Percentiles rank a stretch among this genome's conserved stretches.
Conservation (phyloP, 495 filamentous ascomycete genomes). For the Aspergillus bertholletiae region DNA sequence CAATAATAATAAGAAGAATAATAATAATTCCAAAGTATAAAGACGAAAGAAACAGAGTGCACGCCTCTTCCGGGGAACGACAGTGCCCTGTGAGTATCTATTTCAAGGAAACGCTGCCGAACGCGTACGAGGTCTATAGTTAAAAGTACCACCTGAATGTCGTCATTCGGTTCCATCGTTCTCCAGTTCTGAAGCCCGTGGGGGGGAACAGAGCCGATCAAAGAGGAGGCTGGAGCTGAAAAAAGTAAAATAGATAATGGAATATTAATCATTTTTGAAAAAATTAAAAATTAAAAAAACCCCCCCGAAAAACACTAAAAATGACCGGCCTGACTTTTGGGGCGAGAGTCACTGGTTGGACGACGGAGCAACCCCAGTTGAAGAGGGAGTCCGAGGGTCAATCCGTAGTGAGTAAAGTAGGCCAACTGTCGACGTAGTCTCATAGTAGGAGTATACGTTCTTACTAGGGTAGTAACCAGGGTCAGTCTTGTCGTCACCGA, state of each 20-base stretch:
- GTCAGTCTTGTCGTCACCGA: slow-evolving; percentile 9
- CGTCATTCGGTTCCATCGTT: slow-evolving; percentile 1
- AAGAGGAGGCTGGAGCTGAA: slow-evolving; percentile 6
- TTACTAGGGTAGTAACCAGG: slow-evolving; percentile 5
- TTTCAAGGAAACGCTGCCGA: not conserved
- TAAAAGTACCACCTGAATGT: not conserved
- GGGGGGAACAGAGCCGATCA: not conserved
- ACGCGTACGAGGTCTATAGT: not conserved
- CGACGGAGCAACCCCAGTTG: not conserved
- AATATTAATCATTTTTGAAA: too few relatives aligned
- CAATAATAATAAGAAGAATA: too few relatives aligned
- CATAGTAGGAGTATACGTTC: too few relatives aligned
- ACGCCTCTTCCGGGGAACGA: not conserved
- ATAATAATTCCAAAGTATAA: not conserved
- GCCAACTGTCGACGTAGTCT: too few relatives aligned
- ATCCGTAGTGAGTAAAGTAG: too few relatives aligned
- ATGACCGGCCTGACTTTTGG: not conserved
- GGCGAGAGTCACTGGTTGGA: not conserved
- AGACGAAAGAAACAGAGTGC: too few relatives aligned
- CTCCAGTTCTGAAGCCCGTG: not conserved
- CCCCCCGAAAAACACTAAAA: not conserved
- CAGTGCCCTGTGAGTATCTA: not conserved
- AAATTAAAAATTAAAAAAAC: too few relatives aligned
- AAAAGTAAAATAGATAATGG: too few relatives aligned
- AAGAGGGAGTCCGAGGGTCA: too few relatives aligned